Base-by-base conservation (phyloP, 73 alveolate genomes). In the Uronychia setigera region DNA sequence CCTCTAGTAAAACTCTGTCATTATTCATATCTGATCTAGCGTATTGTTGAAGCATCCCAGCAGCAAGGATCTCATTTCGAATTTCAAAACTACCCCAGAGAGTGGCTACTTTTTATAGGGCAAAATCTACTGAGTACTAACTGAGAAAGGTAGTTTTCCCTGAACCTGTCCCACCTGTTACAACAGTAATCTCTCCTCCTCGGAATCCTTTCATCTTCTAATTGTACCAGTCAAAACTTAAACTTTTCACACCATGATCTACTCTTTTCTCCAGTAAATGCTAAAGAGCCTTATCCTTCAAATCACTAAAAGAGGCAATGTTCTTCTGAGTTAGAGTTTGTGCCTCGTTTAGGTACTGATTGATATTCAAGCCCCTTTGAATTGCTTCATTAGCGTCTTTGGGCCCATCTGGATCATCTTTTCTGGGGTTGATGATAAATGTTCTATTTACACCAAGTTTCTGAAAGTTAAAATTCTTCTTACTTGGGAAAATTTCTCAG, bases 81-180 rank as follows among this genome's bases (percentile, higher is more conserved):
- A 96, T 93, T 89, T 96, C 99, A 80, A 96, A 96, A 86, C 94
- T 77, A 9, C 99, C 99, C 99, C 99, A 96, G 1, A 96, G 88
- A 34, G 98, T 95, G 29, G 98, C 96, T 19, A 95, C 88, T 33
- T 93, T 92, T 91, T 93, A 83, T 32, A 46, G 46, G 32, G 93
- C 75, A 76, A 95, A 95, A 74, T 96, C 99, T 27, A 96, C 74
- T 0, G 98, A 95, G 26, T 92, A 60, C 76, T 96, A 95, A 33
- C 98, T 85, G 57, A 96, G 87, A 74, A 95, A 91, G 0, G 99
- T 96, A 0, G 99, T 96, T 77, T 96, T 96, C 74, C 99, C 99
- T 11, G 97, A 87, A 19, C 99, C 99, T 27, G 99, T 95, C 1
- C 97, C 96, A 14, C 99, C 99, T 14, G 99, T 96, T 29, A 94